Evolutionary conservation across 2,329 filamentous ascomycete species (phyloP).

Genomic region (Neocucurbitaria cava): DNA sequence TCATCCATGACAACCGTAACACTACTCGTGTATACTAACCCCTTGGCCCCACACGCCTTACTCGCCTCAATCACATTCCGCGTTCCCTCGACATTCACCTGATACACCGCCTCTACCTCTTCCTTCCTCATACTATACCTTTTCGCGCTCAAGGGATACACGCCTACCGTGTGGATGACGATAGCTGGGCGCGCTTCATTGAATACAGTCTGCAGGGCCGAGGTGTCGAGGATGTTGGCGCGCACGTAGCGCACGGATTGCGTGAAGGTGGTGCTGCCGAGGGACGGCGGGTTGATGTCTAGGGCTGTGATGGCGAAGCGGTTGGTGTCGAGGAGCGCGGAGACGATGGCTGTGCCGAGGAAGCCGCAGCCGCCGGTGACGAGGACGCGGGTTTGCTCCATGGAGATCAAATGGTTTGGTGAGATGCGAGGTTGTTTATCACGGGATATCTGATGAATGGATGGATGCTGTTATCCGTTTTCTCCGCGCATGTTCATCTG

Average conservation of each 20-base stretch:
- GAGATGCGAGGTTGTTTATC: neutral
- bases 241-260: constrained; percentile 44
- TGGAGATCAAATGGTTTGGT: constrained; percentile 17
- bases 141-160: constrained; percentile 47
- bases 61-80: constrained; percentile 77
- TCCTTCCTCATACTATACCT: constrained; percentile 50
- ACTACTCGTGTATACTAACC: constrained; percentile 89
- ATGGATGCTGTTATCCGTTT: neutral
- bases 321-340: constrained; percentile 46
- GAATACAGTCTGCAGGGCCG: constrained; percentile 57
- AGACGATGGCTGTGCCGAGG: constrained; percentile 52
- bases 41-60: constrained; percentile 72
- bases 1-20: constrained; percentile 89
- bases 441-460: constrained; percentile 9
- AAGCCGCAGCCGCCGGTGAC: constrained; percentile 59
- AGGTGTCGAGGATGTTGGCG: constrained; percentile 49
- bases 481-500: constrained; percentile 4
- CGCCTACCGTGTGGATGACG: constrained; percentile 85
- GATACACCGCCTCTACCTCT: constrained; percentile 69
- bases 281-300: constrained; percentile 46
- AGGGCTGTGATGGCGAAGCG: constrained; percentile 51
- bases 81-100: constrained; percentile 90
- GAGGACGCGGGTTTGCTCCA: constrained; percentile 44
- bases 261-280: constrained; percentile 33
- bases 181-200: constrained; percentile 74